phyloP scores from a whole-genome alignment of 2,329 filamentous ascomycete genomes.

The Aureobasidium sp. region DNA sequence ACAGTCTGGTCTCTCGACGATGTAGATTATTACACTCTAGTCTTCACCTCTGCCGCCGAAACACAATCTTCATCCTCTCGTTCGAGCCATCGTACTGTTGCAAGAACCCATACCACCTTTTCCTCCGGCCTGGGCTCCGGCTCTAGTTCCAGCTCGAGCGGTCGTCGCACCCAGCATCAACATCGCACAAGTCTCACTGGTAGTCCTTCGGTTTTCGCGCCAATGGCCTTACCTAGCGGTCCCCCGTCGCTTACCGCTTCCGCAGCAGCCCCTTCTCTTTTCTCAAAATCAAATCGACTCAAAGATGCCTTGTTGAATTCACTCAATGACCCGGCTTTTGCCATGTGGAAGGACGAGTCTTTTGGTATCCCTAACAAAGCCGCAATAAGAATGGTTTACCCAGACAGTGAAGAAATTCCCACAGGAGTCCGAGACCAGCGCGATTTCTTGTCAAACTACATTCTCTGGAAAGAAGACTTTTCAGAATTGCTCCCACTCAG shows the following conservation, averaged over 20 bases:
- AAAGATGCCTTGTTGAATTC: slow-evolving; percentile 73
- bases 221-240: slow-evolving; percentile 24
- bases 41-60: slow-evolving; percentile 56
- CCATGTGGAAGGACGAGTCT: slow-evolving; percentile 74
- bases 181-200: slow-evolving; percentile 9
- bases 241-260: slow-evolving; percentile 25
- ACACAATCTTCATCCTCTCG: slow-evolving; percentile 13
- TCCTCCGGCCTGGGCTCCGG: slow-evolving; percentile 33
- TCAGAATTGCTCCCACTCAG: slow-evolving; percentile 47
- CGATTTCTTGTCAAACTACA: slow-evolving; percentile 54
- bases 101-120: slow-evolving; percentile 34
- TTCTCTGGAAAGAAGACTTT: slow-evolving; percentile 61
- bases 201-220: slow-evolving; percentile 15
- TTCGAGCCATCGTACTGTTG: slow-evolving; percentile 33
- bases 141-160: slow-evolving; percentile 31
- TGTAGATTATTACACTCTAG: slow-evolving; percentile 65
- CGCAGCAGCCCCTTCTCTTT: slow-evolving; percentile 52
- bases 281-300: slow-evolving; percentile 67
- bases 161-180: slow-evolving; percentile 17
- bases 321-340: slow-evolving; percentile 65
- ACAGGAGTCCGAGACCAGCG: slow-evolving; percentile 33
- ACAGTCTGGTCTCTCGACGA: slow-evolving; percentile 65
- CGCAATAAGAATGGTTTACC: slow-evolving; percentile 37
- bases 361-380: slow-evolving; percentile 68
- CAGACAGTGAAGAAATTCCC: slow-evolving; percentile 31